Evolutionary conservation across 345 rosid genomes (phyloP).

Genomic region (Linum trigynum): DNA sequence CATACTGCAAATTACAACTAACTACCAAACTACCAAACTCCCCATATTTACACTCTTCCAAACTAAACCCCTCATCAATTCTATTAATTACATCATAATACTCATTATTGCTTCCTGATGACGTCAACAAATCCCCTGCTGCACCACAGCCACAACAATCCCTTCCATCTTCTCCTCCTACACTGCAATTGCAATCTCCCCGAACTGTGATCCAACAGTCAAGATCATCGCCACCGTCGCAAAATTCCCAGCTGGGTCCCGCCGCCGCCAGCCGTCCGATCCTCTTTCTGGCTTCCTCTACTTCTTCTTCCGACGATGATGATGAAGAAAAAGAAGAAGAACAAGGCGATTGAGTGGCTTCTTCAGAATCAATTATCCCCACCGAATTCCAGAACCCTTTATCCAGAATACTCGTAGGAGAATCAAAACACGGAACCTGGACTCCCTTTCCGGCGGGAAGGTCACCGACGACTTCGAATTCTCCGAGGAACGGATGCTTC

Average conservation of each 20-base stretch:
- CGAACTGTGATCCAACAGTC: slow-evolving; percentile 38
- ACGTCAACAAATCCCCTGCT: slow-evolving; percentile 18
- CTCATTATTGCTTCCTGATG: background rate
- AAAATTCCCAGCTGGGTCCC: slow-evolving; percentile 30
- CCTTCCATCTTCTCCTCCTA: too few species aligned
- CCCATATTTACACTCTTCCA: slow-evolving; percentile 13
- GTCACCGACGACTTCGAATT: slow-evolving; percentile 4
- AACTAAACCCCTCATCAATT: background rate
- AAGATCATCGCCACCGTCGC: slow-evolving; percentile 19
- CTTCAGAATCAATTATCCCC: slow-evolving; percentile 25
- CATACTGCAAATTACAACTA: background rate
- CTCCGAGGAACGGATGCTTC: slow-evolving; percentile 29
- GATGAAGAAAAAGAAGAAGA: slow-evolving; percentile 1
- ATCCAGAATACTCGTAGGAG: slow-evolving; percentile 78
- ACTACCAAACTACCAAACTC: slow-evolving; percentile 3
- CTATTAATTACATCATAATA: slow-evolving; percentile 5
- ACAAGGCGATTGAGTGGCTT: slow-evolving; percentile 12
- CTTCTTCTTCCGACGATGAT: background rate
- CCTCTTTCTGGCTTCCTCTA: slow-evolving; percentile 29
- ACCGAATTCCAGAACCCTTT: slow-evolving; percentile 48
- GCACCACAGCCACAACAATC: slow-evolving; percentile 4
- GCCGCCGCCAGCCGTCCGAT: slow-evolving; percentile 33
- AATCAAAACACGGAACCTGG: slow-evolving; percentile 17
- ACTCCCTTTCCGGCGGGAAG: slow-evolving; percentile 3
- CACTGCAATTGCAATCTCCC: too few species aligned